Conservation (phyloP, 768 basidiomycete species). For the Termitomyces bulborhizus region DNA sequence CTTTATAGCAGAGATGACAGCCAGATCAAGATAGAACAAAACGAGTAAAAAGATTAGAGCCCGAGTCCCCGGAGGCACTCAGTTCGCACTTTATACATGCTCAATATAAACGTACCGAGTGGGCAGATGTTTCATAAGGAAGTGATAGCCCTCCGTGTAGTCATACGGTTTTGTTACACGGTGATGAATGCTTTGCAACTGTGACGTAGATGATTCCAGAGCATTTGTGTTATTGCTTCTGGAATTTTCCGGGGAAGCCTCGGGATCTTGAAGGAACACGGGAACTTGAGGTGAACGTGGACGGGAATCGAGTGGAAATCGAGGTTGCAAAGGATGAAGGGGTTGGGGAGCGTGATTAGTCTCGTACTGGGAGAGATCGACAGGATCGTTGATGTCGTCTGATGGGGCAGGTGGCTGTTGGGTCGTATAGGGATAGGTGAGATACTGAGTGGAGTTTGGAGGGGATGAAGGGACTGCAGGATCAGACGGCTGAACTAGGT, state of each 20-base stretch:
- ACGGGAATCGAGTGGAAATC: constrained; percentile 42
- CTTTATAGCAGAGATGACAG: constrained; percentile 32
- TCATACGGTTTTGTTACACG: constrained; percentile 78
- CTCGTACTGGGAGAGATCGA: constrained; percentile 24
- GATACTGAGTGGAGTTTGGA: constrained; percentile 32
- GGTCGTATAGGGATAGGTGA: constrained; percentile 39
- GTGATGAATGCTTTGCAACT: constrained; percentile 56
- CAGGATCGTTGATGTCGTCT: constrained; percentile 32
- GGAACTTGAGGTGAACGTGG: constrained; percentile 33
- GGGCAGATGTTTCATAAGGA: constrained; percentile 90
- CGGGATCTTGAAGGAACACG: constrained; percentile 23
- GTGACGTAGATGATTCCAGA: constrained; percentile 25
- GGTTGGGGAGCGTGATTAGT: constrained; percentile 19
- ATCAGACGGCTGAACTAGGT: constrained; percentile 31
- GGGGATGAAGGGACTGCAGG: constrained; percentile 27
- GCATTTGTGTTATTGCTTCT: constrained; percentile 19
- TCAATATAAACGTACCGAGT: constrained; percentile 57
- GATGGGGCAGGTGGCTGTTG: constrained; percentile 25
- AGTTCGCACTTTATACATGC: constrained; percentile 27
- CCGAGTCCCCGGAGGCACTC: constrained; percentile 37
- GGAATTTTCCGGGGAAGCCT: constrained; percentile 16
- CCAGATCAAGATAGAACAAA: constrained; percentile 16
- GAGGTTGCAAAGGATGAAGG: constrained; percentile 45
- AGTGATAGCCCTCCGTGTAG: constrained; percentile 95
- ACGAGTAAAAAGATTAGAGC: constrained; percentile 26